Conservation (phyloP, 306 rosid species). For the Rosa rugosa region DNA sequence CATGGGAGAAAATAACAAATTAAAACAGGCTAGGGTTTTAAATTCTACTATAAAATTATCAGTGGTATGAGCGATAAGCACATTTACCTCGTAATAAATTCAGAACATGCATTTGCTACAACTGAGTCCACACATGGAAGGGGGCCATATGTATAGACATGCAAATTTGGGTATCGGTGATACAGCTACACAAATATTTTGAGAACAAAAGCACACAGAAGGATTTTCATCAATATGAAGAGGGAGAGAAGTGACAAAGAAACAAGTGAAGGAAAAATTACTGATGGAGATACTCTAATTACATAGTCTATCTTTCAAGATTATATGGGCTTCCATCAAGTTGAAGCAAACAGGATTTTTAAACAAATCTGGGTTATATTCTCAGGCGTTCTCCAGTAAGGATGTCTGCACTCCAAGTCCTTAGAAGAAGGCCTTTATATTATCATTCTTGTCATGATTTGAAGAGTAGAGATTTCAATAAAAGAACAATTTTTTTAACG, state of each 20-base stretch:
- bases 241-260: background rate
- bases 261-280: background rate
- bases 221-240: conserved; percentile 3
- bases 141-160: conserved; percentile 84
- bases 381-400: background rate
- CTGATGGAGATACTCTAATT: background rate
- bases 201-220: conserved; percentile 15
- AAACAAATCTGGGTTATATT: background rate
- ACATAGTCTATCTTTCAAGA: background rate
- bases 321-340: conserved; percentile 11
- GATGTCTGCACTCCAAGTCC: background rate
- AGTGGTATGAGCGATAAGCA: conserved; percentile 3
- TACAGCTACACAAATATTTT: conserved; percentile 52
- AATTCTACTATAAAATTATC: conserved; percentile 8
- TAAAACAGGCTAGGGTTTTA: background rate
- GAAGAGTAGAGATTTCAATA: background rate
- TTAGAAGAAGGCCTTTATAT: background rate
- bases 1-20: conserved; percentile 16
- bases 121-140: conserved; percentile 90
- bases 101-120: conserved; percentile 79
- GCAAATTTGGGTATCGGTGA: conserved; percentile 65
- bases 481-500: too few relatives aligned
- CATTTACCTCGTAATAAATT: conserved; percentile 75
- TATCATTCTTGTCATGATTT: background rate
- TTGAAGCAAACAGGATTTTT: background rate